Evolutionary conservation across 768 basidiomycete species (phyloP).

Genomic region (Mycena sanguinolenta): DNA sequence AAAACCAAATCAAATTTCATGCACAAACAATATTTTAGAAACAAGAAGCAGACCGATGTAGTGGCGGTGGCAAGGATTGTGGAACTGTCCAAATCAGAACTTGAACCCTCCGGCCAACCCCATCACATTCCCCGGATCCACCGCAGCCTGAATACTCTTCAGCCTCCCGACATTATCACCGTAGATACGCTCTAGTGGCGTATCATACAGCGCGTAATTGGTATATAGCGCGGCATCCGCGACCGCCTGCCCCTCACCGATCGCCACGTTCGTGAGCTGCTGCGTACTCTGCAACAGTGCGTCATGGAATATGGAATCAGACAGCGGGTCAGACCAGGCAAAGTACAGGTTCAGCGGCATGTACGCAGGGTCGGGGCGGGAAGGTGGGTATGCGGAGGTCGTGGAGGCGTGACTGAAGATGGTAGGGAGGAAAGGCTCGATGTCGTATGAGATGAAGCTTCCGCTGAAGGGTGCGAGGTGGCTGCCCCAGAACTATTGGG

Average conservation of each 20-base stretch:
- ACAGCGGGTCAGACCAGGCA: conserved; percentile 37
- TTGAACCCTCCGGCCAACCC: conserved; percentile 64
- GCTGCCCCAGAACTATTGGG: conserved; percentile 60
- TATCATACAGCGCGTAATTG: conserved; percentile 60
- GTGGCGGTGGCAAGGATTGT: too few relatives aligned
- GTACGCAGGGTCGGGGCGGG: conserved; percentile 38
- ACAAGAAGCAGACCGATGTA: too few relatives aligned
- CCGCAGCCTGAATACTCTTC: conserved; percentile 45
- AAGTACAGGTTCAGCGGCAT: conserved; percentile 46
- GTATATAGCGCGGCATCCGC: conserved; percentile 52
- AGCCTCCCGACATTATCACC: conserved; percentile 52
- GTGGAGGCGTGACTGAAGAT: conserved; percentile 54
- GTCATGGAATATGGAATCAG: conserved; percentile 43
- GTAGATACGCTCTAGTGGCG: conserved; percentile 57
- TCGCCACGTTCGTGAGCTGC: conserved; percentile 38
- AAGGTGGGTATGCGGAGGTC: conserved; percentile 61
- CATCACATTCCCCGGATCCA: conserved; percentile 63
- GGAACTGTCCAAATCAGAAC: conserved; percentile 50
- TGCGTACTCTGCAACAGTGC: conserved; percentile 48
- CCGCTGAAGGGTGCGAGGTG: conserved; percentile 46
- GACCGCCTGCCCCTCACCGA: conserved; percentile 46
- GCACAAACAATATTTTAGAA: too few relatives aligned
- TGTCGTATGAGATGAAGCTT: conserved; percentile 59
- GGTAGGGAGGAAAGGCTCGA: conserved; percentile 64
- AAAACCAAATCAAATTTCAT: too few relatives aligned